Percentiles rank a stretch among this genome's conserved stretches.
phyloP scores from a whole-genome alignment of 2,329 filamentous ascomycete species.

The Paraphoma chrysanthemicola region DNA sequence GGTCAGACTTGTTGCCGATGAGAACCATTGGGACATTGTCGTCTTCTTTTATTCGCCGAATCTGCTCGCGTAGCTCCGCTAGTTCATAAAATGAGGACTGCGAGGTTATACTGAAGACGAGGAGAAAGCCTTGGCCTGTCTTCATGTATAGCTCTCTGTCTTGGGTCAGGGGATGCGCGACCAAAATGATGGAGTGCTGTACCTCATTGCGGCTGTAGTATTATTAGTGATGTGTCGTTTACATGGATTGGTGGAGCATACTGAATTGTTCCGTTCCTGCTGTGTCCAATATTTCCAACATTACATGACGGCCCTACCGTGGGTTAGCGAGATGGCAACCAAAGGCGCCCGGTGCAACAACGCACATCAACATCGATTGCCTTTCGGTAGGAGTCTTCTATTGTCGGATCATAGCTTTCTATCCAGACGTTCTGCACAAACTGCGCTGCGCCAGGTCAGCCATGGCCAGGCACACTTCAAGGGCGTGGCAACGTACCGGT shows the following conservation, averaged over 20 bases:
- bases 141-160: conserved; percentile 72
- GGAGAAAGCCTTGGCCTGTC: conserved; percentile 86
- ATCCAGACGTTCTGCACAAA: conserved; percentile 96
- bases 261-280: conserved; percentile 93
- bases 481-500: conserved; percentile 67
- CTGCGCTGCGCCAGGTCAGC: conserved; percentile 64
- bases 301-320: conserved; percentile 79
- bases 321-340: conserved; percentile 14
- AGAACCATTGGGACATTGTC: conserved; percentile 86
- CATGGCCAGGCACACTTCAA: background rate
- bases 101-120: conserved; percentile 92
- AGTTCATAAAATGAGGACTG: conserved; percentile 83
- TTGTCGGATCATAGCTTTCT: conserved; percentile 72
- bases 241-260: conserved; percentile 55
- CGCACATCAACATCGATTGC: conserved; percentile 80
- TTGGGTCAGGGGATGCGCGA: conserved; percentile 16
- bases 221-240: conserved; percentile 20
- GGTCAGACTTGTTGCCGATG: conserved; percentile 89
- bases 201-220: conserved; percentile 43
- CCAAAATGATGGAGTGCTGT: conserved; percentile 20
- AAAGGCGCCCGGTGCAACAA: conserved; percentile 50
- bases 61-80: conserved; percentile 82
- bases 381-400: conserved; percentile 68
- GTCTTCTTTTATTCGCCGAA: conserved; percentile 89
- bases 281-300: conserved; percentile 90